phyloP scores from a whole-genome alignment of 1,284 basidiomycete genomes.

The Ganoderma meredithae region DNA sequence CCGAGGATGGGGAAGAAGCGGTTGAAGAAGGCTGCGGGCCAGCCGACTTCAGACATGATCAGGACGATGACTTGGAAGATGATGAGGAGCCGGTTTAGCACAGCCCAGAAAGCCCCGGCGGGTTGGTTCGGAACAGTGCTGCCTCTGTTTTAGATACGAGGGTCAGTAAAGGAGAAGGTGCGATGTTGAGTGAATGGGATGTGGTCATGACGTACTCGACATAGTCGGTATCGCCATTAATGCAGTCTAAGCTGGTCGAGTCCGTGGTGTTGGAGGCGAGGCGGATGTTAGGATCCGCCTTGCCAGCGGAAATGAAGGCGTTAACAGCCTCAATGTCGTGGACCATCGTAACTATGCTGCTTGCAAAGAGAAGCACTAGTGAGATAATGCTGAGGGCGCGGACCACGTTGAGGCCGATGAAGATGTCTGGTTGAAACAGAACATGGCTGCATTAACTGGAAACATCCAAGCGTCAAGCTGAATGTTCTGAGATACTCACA shows the following conservation, averaged over 20 bases:
- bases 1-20: slow-evolving; percentile 87
- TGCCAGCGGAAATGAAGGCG: slow-evolving; percentile 49
- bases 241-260: slow-evolving; percentile 42
- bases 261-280: slow-evolving; percentile 37
- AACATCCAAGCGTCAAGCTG: not conserved
- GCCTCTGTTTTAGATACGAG: slow-evolving; percentile 49
- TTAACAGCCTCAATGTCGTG: slow-evolving; percentile 83
- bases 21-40: slow-evolving; percentile 80
- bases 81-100: slow-evolving; percentile 85
- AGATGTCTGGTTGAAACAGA: slow-evolving; percentile 56
- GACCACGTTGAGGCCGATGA: slow-evolving; percentile 82
- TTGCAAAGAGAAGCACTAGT: slow-evolving; percentile 80
- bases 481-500: slow-evolving; percentile 10
- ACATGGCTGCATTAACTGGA: not conserved
- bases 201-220: slow-evolving; percentile 61
- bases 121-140: slow-evolving; percentile 91
- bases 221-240: slow-evolving; percentile 72
- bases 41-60: slow-evolving; percentile 81
- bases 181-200: slow-evolving; percentile 10
- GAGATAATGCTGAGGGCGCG: slow-evolving; percentile 83
- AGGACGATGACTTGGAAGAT: slow-evolving; percentile 83
- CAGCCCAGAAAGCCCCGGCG: slow-evolving; percentile 89
- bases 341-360: slow-evolving; percentile 83
- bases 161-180: slow-evolving; percentile 2
- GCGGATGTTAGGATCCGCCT: slow-evolving; percentile 22